Base-by-base conservation (phyloP, 805 yeast genomes). In the Kodamaea fukazawae region DNA sequence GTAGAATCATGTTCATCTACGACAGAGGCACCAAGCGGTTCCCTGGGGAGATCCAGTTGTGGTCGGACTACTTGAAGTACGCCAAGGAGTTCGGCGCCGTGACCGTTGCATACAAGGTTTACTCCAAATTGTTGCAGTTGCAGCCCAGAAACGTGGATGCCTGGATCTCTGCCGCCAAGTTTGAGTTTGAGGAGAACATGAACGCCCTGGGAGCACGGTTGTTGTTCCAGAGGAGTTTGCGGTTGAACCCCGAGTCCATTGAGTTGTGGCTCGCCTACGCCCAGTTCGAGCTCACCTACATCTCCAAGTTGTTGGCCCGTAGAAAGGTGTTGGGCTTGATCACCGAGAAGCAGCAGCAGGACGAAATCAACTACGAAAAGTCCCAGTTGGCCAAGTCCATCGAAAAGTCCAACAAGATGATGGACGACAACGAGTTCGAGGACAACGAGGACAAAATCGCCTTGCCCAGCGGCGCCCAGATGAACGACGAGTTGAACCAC, bases 101-200 rank as follows among this genome's bases (percentile, higher is more conserved):
- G 46, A 83, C 81, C 53, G 79, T 79, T 38, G 78, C 84, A 12
- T 86, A 86, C 57, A 80, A 79, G 47, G 80, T 87, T 6, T 87
- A 89, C 60, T 81, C 90, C 4, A 77, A 79, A 42, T 70, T 91
- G 49, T 70, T 93, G 51, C 87, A 83, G 61, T 65, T 89, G 47
- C 98, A 93, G 58, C 98, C 99, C n/a, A 76, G 85, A 31, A 86
- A 90, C 55, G 77, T 88, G 2, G 85, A 83, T 51, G 85, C 91
- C 12, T 93, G 99, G 99, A 78, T 93, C 31, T 78, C 87, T 53
- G 97, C 96, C 16, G 96, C 97, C 22, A 86, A 86, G 57, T 88
- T 87, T 63, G 98, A 93, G 64, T 83, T 86, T 53, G 96, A 91
- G 51, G 77, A 76, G 20, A 88, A 93, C 61, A 86, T 91, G 29